Percentiles rank a stretch among this genome's conserved stretches.
Evolutionary conservation across 75 land plant genomes (phyloP).

Genomic region (Selaginella tamariscina): DNA sequence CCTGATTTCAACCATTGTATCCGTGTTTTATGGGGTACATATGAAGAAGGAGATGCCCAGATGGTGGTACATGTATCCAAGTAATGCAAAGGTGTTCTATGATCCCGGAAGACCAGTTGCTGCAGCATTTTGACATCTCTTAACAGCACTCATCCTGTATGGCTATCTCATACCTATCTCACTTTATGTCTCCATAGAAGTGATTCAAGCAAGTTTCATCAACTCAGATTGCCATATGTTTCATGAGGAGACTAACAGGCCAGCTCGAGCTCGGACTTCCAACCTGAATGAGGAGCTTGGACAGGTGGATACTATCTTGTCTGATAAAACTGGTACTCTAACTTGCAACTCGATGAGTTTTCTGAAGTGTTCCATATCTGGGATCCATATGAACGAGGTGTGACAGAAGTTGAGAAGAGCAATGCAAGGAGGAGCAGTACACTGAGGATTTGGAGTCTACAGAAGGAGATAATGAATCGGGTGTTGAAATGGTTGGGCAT

Average conservation of each 20-base stretch:
- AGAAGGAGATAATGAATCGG: too few relatives aligned
- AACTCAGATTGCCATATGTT: slow-evolving; percentile 55
- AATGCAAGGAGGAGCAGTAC: slow-evolving; percentile 21
- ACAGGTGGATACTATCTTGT: slow-evolving; percentile 24
- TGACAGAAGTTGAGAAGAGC: slow-evolving; percentile 27
- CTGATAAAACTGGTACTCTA: slow-evolving; percentile 20
- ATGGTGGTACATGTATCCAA: slow-evolving; percentile 64
- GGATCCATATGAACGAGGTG: slow-evolving; percentile 22
- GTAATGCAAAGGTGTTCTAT: slow-evolving; percentile 34
- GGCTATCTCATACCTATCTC: slow-evolving; percentile 66
- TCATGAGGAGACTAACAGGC: slow-evolving; percentile 40
- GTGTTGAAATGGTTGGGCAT: slow-evolving; percentile 20
- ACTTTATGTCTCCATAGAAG: slow-evolving; percentile 67
- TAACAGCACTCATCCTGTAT: slow-evolving; percentile 25
- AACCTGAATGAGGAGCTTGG: slow-evolving; percentile 81
- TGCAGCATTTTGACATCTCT: slow-evolving; percentile 44
- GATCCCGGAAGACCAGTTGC: slow-evolving; percentile 36
- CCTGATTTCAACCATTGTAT: slow-evolving; percentile 38
- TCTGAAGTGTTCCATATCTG: slow-evolving; percentile 15
- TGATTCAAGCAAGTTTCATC: slow-evolving; percentile 59
- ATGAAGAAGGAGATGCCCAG: slow-evolving; percentile 24
- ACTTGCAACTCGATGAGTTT: slow-evolving; percentile 27
- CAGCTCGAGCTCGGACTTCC: slow-evolving; percentile 61
- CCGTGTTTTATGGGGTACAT: slow-evolving; percentile 38
- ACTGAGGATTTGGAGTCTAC: not conserved